Base-by-base conservation (phyloP, 257 asterid species). In the Penstemon davidsonii region DNA sequence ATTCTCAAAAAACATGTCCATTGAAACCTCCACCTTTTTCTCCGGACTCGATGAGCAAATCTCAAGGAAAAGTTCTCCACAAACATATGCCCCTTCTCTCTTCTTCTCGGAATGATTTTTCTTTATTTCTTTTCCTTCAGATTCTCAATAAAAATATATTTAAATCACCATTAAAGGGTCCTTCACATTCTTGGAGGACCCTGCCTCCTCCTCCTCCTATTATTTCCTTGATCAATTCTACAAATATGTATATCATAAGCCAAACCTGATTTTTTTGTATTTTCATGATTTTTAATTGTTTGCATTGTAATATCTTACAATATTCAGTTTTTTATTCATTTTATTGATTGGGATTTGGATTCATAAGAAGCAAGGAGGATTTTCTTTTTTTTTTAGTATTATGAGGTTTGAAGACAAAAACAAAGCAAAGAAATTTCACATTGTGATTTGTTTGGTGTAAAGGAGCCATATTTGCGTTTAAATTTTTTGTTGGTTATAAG, bases 151-250 rank as follows among this genome's bases (percentile, higher is more conserved):
- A 12, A 40, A 61, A 19, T 72, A 69, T 72, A 15, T 73, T 78
- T 67, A 76, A 62, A 47, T 68, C 68, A 58, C 71, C 67, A 64
- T 66, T 58, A 40, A 55, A 33, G 95, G 92, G 88, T 84, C 95
- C 96, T 87, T 82, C 95, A 73, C 65, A 77, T 72, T 70, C 47
- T 87, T 77, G 96, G 92, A 87, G 92, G 96, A 78, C 96, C 96
- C 90, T 75, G 45, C 46, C 60, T 59, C 69, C 67, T 33, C 19
- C 19, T 7, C 15, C 55, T 39, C 25, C 60, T 18, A 11, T 46
- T 65, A 12, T 10, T 25, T 10, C 50, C 55, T 45, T 15, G 18
- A 15, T 19, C 6, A 12, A 37, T 10, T 13, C 11, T 52, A 49
- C 53, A 36, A 3, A 44, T 8, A 47, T 46, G 33, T 2, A 25